These are phyloP conservation scores for Euphorbia neoarborescens DNA, from an alignment of 441 rosid species.

Conservation along the genomic window DNA sequence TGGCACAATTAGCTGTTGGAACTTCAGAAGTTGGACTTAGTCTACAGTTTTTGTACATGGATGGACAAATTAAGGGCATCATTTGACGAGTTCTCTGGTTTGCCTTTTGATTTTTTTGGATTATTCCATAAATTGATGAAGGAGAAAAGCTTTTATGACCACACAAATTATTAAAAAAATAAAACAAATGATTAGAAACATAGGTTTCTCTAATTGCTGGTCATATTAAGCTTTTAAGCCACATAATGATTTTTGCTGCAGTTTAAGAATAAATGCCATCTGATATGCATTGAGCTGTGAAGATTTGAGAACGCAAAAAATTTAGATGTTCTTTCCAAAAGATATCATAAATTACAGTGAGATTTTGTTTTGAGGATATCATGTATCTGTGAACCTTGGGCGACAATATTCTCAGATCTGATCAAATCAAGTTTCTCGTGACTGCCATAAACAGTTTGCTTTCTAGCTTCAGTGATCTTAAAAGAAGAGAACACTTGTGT, in stretches of 20 bases:
- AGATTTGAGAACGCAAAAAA: neutral
- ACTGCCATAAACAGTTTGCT: conserved; percentile 2
- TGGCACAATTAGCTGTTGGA: neutral
- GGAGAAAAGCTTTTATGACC: neutral
- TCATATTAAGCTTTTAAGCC: neutral
- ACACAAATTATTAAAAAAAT: neutral
- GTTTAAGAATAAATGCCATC: conserved; percentile 1
- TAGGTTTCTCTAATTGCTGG: neutral
- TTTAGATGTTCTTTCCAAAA: neutral
- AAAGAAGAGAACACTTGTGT: neutral
- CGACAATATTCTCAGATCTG: neutral
- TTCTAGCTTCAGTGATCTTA: neutral
- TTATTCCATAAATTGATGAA: neutral
- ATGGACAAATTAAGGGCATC: neutral
- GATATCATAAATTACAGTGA: neutral
- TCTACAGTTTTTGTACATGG: neutral
- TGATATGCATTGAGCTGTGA: neutral
- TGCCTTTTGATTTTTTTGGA: neutral
- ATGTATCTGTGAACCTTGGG: neutral
- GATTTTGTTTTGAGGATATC: neutral
- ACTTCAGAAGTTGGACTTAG: neutral
- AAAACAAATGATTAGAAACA: neutral
- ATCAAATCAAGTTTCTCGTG: conserved; percentile 5
- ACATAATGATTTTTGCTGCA: neutral
- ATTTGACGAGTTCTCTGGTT: neutral